phyloP scores from a whole-genome alignment of 768 basidiomycete genomes.

The Lentinula boryana region DNA sequence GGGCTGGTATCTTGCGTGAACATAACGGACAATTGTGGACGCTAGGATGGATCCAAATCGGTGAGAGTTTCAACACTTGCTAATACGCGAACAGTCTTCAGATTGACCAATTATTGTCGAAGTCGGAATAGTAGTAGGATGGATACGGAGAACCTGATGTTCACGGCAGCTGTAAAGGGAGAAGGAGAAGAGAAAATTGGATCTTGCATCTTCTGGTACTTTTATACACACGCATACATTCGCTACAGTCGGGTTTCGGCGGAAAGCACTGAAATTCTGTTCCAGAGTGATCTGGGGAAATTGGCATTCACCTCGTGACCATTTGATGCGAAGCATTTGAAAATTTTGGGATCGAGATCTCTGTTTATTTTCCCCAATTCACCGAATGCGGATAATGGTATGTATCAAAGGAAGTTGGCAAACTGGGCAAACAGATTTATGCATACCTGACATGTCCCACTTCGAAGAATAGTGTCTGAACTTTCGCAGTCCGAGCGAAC shows the following conservation, averaged over 20 bases:
- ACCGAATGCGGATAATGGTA: neutral
- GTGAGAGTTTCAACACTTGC: too few relatives aligned
- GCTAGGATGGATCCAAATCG: too few relatives aligned
- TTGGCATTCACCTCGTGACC: neutral
- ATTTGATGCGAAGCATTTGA: neutral
- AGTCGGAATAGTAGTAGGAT: neutral
- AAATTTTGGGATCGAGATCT: neutral
- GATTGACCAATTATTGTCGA: neutral
- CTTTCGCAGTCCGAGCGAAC: too few relatives aligned
- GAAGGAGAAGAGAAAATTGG: neutral
- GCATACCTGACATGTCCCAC: too few relatives aligned
- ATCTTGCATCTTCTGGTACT: neutral
- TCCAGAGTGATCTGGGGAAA: neutral
- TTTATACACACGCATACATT: neutral
- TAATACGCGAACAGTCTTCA: neutral
- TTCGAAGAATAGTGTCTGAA: too few relatives aligned
- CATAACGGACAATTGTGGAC: neutral
- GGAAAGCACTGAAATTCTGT: neutral
- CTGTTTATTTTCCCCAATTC: neutral
- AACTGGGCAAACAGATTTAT: too few relatives aligned
- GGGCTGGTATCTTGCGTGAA: conserved; percentile 1
- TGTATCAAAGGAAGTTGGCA: neutral
- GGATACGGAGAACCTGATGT: neutral
- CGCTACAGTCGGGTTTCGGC: neutral
- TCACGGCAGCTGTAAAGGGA: neutral